Base-by-base conservation (phyloP, 768 basidiomycete genomes). In the Kondoa subrosea region DNA sequence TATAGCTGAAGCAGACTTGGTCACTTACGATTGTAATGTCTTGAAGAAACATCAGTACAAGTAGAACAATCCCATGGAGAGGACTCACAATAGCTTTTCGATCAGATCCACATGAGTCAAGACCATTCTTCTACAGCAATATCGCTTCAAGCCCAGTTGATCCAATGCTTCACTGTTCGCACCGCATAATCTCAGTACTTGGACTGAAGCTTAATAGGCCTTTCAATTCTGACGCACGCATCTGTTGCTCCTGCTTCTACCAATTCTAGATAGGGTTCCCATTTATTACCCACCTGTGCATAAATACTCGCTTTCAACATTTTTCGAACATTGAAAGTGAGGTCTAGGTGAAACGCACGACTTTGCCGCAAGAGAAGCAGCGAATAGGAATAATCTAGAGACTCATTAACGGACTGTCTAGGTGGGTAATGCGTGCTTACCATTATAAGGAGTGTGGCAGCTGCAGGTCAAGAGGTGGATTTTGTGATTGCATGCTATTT, bases 121-220 rank as follows among this genome's bases (percentile, higher is more conserved):
- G 3, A 97, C 89, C 93, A 96, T 97, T 60, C 93, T n/a, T n/a
- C n/a, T n/a, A n/a, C n/a, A n/a, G 84, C 93, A 97, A 75, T 97
- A 97, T 66, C 93, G 80, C 77, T 89, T 92, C 58, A 97, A 79
- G 72, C 91, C 87, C 1, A 93, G 80, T 73, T 87, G 85, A 70
- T 92, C 90, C 57, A 95, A 82, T 2, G 91, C 90, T 66, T 93
- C 90, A 73, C 91, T 93, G 71, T 57, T n/a, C 34, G 32, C 65
- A 33, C 66, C 67, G 64, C n/a, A 32, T 21, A 30, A 30, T n/a
- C 16, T 21, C 8, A 3, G 27, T 57, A 56, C 29, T 34, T 25
- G 40, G 56, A 64, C 21, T 17, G 3, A 4, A 21, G 15, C 2
- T 65, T 30, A 30, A 58, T 56, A 21, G 29, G 33, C n/a, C n/a